Evolutionary conservation across 768 basidiomycete species (phyloP).

Genomic region (Pulveroboletus frians): DNA sequence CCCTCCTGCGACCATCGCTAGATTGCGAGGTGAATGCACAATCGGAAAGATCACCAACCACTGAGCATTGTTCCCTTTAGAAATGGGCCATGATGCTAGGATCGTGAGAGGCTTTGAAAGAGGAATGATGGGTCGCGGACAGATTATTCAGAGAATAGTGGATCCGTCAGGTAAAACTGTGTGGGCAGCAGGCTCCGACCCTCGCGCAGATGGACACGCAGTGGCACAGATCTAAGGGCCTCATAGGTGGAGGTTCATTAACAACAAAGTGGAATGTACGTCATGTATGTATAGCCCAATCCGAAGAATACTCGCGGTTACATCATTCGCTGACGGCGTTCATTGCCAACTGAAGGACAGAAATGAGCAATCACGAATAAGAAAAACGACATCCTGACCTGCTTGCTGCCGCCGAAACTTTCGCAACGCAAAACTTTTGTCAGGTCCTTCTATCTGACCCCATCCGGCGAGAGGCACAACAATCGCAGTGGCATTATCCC

Average conservation of each 20-base stretch:
- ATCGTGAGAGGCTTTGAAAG: conserved; percentile 55
- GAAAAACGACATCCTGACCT: conserved; percentile 33
- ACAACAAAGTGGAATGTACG: conserved; percentile 2
- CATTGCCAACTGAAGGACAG: conserved; percentile 48
- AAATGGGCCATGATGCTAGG: conserved; percentile 86
- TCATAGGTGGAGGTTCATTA: neutral
- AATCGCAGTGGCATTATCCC: conserved; percentile 89
- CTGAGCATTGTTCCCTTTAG: conserved; percentile 33
- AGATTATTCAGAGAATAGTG: conserved; percentile 80
- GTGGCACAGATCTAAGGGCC: conserved; percentile 65
- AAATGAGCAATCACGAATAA: conserved; percentile 2
- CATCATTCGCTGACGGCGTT: conserved; percentile 60
- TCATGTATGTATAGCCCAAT: neutral
- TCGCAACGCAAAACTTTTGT: conserved; percentile 75
- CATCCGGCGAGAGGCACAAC: conserved; percentile 92
- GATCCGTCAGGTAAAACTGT: conserved; percentile 65
- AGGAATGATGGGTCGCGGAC: conserved; percentile 73
- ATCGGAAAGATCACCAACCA: neutral
- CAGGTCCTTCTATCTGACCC: conserved; percentile 75
- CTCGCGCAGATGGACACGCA: conserved; percentile 84
- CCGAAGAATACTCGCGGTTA: conserved; percentile 24
- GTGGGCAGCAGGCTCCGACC: conserved; percentile 95
- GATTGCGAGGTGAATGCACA: conserved; percentile 54
- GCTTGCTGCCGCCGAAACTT: conserved; percentile 72
- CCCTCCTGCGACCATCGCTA: conserved; percentile 51